Evolutionary conservation across 2,329 filamentous ascomycete genomes (phyloP).

Genomic region (Zymoseptoria brevis): DNA sequence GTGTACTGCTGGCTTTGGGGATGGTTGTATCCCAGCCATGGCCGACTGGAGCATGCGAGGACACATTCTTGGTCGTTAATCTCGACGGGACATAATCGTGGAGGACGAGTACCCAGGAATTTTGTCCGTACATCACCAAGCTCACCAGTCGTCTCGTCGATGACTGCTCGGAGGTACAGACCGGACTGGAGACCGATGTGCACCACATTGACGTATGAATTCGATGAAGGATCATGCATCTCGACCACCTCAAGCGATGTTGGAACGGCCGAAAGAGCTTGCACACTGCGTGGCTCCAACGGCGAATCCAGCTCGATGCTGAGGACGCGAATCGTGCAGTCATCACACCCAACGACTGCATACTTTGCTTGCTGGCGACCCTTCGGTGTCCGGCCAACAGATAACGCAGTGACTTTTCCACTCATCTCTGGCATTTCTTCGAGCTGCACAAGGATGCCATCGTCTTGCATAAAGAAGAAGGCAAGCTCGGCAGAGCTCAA

Average conservation of each 20-base stretch:
- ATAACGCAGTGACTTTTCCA: conserved; percentile 90
- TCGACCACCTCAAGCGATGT: conserved; percentile 85
- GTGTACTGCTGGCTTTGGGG: conserved; percentile 80
- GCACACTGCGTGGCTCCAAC: conserved; percentile 86
- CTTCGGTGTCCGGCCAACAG: conserved; percentile 84
- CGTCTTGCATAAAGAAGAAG: conserved; percentile 94
- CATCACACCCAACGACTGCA: conserved; percentile 91
- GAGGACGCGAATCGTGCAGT: conserved; percentile 81
- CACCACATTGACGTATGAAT: conserved; percentile 80
- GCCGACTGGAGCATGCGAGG: conserved; percentile 79
- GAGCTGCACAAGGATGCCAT: conserved; percentile 69
- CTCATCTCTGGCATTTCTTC: conserved; percentile 91
- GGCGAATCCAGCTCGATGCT: conserved; percentile 57
- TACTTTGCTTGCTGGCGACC: conserved; percentile 84
- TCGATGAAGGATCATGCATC: conserved; percentile 89
- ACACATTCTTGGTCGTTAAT: conserved; percentile 71
- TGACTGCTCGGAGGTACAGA: conserved; percentile 86
- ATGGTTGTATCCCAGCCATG: conserved; percentile 95
- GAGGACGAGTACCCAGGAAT: conserved; percentile 84
- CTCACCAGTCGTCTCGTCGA: conserved; percentile 93
- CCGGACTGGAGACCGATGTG: conserved; percentile 95
- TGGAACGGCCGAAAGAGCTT: conserved; percentile 83
- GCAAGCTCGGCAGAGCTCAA: conserved; percentile 94
- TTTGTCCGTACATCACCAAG: conserved; percentile 90
- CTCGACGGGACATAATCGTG: conserved; percentile 83